phyloP scores from a whole-genome alignment of 768 basidiomycete genomes.

The Exsudoporus frostii region DNA sequence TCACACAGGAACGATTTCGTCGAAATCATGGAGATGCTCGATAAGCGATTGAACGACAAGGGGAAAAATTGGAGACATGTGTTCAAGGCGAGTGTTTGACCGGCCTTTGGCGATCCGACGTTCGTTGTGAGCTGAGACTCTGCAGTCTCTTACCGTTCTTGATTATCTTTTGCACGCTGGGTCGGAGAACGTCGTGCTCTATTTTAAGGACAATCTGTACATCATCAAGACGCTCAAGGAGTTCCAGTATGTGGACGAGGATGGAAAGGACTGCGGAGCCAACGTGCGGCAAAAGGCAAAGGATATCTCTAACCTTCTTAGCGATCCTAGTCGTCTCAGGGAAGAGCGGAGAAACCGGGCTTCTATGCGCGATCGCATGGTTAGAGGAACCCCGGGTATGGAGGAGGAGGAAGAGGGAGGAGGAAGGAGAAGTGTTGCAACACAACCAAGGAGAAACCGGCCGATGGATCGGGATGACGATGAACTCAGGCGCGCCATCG shows the following conservation, averaged over 20 bases:
- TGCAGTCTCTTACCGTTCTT: conserved; percentile 83
- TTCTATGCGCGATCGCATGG: conserved; percentile 93
- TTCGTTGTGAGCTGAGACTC: conserved; percentile 8
- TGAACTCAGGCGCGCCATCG: conserved; percentile 82
- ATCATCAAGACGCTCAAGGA: conserved; percentile 98
- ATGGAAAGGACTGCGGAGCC: conserved; percentile 96
- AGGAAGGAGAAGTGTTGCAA: neutral
- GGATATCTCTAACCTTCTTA: conserved; percentile 92
- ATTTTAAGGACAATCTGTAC: conserved; percentile 96
- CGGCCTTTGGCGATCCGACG: neutral
- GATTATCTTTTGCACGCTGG: conserved; percentile 97
- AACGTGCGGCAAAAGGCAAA: conserved; percentile 97
- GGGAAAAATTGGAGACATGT: conserved; percentile 99
- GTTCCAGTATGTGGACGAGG: conserved; percentile 95
- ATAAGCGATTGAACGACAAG: conserved; percentile 97
- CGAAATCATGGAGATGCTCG: conserved; percentile 99
- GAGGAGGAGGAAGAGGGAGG: conserved; percentile 31
- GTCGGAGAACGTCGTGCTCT: conserved; percentile 97
- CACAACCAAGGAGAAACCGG: conserved; percentile 20
- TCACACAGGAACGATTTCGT: conserved; percentile 81
- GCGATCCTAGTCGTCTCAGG: conserved; percentile 80
- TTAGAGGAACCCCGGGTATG: conserved; percentile 50
- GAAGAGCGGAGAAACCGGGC: conserved; percentile 83
- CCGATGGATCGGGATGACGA: conserved; percentile 63
- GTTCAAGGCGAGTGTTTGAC: conserved; percentile 71